Percentiles rank a stretch among this genome's conserved stretches.
phyloP scores from a whole-genome alignment of 768 basidiomycete species.

The Lenzites betulinus region DNA sequence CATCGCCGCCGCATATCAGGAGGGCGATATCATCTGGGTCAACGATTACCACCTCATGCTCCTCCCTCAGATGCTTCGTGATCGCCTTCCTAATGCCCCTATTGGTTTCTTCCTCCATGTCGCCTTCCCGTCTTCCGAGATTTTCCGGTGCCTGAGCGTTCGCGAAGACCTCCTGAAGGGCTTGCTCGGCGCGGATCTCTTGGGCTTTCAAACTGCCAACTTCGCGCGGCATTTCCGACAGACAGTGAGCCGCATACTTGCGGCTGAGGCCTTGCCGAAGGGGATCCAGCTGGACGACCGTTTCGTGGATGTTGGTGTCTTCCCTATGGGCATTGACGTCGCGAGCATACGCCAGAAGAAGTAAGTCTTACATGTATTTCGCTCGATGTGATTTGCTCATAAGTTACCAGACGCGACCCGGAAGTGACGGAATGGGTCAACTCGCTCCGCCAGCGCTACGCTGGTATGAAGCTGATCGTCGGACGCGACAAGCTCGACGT shows the following conservation, averaged over 20 bases:
- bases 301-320: constrained; percentile 86
- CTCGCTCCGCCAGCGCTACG: constrained; percentile 76
- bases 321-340: constrained; percentile 90
- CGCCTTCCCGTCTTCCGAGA: constrained; percentile 93
- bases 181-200: constrained; percentile 89
- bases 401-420: constrained; percentile 53
- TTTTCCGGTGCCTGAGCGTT: constrained; percentile 88
- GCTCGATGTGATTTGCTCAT: background rate
- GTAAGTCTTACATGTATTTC: constrained; percentile 37
- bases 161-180: constrained; percentile 79
- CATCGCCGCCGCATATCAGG: constrained; percentile 77
- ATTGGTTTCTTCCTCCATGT: constrained; percentile 97
- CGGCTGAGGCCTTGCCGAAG: constrained; percentile 80
- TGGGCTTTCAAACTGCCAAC: constrained; percentile 89
- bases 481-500: constrained; percentile 90
- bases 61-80: constrained; percentile 82
- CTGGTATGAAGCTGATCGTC: constrained; percentile 84
- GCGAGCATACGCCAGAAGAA: constrained; percentile 63
- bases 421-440: constrained; percentile 86
- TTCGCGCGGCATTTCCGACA: constrained; percentile 86
- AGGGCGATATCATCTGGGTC: constrained; percentile 90
- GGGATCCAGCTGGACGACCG: constrained; percentile 72
- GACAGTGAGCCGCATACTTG: constrained; percentile 78
- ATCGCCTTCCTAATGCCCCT: constrained; percentile 60
- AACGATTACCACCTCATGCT: constrained; percentile 98